phyloP scores from a whole-genome alignment of 106 monocot genomes.

The Chionographis japonica region DNA sequence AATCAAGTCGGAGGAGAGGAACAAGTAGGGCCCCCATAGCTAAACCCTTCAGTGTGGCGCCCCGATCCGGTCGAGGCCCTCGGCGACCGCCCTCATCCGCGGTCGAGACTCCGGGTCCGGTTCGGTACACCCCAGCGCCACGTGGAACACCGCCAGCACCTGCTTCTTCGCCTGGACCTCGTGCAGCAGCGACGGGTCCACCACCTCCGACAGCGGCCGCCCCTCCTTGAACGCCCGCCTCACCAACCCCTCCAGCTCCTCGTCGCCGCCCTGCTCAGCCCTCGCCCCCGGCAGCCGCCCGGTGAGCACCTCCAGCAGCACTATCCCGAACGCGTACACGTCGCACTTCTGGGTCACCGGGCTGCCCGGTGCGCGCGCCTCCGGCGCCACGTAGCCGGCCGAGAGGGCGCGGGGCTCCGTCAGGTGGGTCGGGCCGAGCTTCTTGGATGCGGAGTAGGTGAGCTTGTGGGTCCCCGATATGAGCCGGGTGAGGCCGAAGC shows the following conservation, averaged over 20 bases:
- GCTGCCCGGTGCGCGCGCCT: conserved; percentile 30
- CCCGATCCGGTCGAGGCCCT: conserved; percentile 65
- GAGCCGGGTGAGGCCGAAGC: conserved; percentile 67
- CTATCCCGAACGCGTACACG: conserved; percentile 75
- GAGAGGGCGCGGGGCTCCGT: background rate
- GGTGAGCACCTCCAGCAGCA: conserved; percentile 66
- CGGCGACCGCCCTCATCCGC: conserved; percentile 63
- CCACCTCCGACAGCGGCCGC: conserved; percentile 74
- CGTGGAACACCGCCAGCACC: conserved; percentile 84
- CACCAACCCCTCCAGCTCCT: conserved; percentile 62
- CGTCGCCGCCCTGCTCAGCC: conserved; percentile 15
- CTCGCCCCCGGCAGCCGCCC: conserved; percentile 27
- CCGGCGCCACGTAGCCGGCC: conserved; percentile 52
- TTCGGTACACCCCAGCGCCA: conserved; percentile 85
- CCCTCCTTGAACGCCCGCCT: conserved; percentile 76
- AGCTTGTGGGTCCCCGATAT: conserved; percentile 39
- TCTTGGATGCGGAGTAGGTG: conserved; percentile 23
- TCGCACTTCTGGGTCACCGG: conserved; percentile 65
- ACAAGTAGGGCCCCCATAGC: no score
- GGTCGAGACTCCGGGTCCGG: conserved; percentile 63
- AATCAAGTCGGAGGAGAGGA: no score
- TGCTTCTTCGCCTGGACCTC: conserved; percentile 90
- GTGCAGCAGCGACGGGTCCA: conserved; percentile 69
- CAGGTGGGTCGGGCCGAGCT: conserved; percentile 6
- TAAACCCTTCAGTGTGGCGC: background rate